phyloP scores from a whole-genome alignment of 2,329 filamentous ascomycete genomes.

The Phialocephala subalpina region DNA sequence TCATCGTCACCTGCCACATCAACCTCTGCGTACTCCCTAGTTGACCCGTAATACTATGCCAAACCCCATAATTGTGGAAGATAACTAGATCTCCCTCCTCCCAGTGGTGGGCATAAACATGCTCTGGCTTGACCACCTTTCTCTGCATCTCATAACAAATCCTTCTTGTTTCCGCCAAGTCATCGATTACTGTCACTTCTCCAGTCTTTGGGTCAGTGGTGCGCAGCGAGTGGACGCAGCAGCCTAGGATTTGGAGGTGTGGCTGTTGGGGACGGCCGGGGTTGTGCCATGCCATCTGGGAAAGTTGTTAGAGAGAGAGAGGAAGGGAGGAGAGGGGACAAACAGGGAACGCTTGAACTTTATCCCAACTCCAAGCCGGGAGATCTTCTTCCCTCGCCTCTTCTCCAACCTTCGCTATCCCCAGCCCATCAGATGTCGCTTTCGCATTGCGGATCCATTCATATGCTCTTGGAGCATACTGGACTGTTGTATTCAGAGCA shows the following conservation, averaged over 20 bases:
- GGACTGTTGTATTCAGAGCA: constrained; percentile 41
- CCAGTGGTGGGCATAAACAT: constrained; percentile 45
- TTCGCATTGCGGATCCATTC: constrained; percentile 44
- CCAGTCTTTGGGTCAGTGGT: constrained; percentile 36
- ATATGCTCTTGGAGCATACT: constrained; percentile 42
- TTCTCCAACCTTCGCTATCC: constrained; percentile 36
- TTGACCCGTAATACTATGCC: constrained; percentile 45
- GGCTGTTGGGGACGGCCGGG: constrained; percentile 24
- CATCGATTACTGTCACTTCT: constrained; percentile 25
- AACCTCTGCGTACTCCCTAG: constrained; percentile 38
- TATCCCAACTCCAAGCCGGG: constrained; percentile 32
- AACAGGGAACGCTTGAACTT: constrained; percentile 40
- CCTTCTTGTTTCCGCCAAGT: constrained; percentile 35
- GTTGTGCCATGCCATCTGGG: constrained; percentile 36
- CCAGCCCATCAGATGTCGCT: constrained; percentile 41
- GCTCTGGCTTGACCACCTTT: constrained; percentile 38
- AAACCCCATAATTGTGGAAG: constrained; percentile 45
- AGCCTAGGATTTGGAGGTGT: constrained; percentile 40
- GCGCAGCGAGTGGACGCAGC: constrained; percentile 35
- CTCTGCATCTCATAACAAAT: constrained; percentile 42
- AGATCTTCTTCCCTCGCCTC: constrained; percentile 32
- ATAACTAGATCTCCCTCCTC: constrained; percentile 44
- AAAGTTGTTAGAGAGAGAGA: background rate
- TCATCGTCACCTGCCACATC: constrained; percentile 45
- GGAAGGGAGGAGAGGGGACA: constrained; percentile 5